A percentile compares a stretch with the other conserved stretches of the same genome.
These are phyloP conservation scores for Opeltia flavorubescens DNA, from an alignment of 495 filamentous ascomycete species.

Conservation along the genomic window DNA sequence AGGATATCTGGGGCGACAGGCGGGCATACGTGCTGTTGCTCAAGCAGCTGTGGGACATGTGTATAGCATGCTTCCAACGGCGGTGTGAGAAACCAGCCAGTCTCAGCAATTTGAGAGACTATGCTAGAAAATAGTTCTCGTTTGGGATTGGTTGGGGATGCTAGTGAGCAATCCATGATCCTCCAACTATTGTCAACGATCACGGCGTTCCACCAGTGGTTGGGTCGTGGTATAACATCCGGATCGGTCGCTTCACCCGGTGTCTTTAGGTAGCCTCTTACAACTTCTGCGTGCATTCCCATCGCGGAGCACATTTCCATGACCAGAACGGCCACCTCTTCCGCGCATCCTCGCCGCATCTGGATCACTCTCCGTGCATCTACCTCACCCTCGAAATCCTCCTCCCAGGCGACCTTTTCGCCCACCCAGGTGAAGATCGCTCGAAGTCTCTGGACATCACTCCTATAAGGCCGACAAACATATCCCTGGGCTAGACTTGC, in stretches of 20 bases:
- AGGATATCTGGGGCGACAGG: conserved; percentile 72
- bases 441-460: conserved; percentile 81
- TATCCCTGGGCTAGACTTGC: conserved; percentile 78
- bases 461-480: conserved; percentile 86
- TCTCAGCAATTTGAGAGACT: conserved; percentile 55
- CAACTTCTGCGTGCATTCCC: conserved; percentile 70
- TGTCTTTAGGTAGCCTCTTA: conserved; percentile 77
- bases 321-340: conserved; percentile 81
- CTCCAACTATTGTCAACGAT: conserved; percentile 91
- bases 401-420: conserved; percentile 94
- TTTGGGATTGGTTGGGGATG: conserved; percentile 76
- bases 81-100: conserved; percentile 80
- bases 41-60: conserved; percentile 70
- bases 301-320: conserved; percentile 88
- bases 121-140: conserved; percentile 61
- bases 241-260: conserved; percentile 75
- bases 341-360: conserved; percentile 67
- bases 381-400: conserved; percentile 66
- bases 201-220: conserved; percentile 98
- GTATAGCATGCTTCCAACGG: conserved; percentile 88
- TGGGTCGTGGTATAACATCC: conserved; percentile 57
- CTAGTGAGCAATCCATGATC: conserved; percentile 88
- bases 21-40: conserved; percentile 87
- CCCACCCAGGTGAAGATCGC: conserved; percentile 96
- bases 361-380: conserved; percentile 76